Base-by-base conservation (phyloP, 1,284 basidiomycete genomes). In the Bondarzewia mesenterica region DNA sequence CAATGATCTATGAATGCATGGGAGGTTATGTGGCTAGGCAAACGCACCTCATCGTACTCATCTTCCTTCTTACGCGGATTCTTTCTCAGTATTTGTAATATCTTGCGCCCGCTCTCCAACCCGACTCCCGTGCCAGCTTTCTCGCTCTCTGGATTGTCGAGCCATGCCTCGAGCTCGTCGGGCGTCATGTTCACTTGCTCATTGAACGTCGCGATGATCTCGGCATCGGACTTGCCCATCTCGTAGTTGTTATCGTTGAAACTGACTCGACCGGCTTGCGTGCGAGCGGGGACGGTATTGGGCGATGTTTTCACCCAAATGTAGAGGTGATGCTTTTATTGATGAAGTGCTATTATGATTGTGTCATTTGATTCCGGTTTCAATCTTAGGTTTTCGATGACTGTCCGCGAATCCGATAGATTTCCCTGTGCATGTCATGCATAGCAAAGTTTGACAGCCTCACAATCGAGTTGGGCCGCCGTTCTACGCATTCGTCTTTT, bases 111-210 rank as follows among this genome's bases (percentile, higher is more conserved):
- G 52, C 65, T 68, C 54, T 66, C 64, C 16, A 63, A 49, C 18
- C 66, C 66, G 32, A 65, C 64, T 1, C 65, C 64, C 2, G 64
- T 66, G 18, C 67, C 66, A 14, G 64, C 65, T 42, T 61, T 51
- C 42, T 56, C 52, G 53, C 63, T 65, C 54, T 63, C 50, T 18
- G 66, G 65, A 36, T 61, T 56, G 18, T 62, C 56, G 5, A 68
- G 57, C 65, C 65, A 67, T 15, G 44, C 46, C 51, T 67, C 57
- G 47, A 67, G 60, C 52, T 66, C 64, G 10, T 65, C 66, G 0
- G 53, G 57, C 21, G 56, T 54, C 65, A 69, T 68, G 55, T 68
- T 68, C 42, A 66, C 63, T 44, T 59, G 57, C 44, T 60, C 49
- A 48, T 62, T 57, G 53, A 61, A 63, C 44, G 58, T 45, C 7